A percentile compares a stretch with the other conserved stretches of the same genome.
phyloP scores from a whole-genome alignment of 2,329 filamentous ascomycete genomes.

The Calonectria pteridis region DNA sequence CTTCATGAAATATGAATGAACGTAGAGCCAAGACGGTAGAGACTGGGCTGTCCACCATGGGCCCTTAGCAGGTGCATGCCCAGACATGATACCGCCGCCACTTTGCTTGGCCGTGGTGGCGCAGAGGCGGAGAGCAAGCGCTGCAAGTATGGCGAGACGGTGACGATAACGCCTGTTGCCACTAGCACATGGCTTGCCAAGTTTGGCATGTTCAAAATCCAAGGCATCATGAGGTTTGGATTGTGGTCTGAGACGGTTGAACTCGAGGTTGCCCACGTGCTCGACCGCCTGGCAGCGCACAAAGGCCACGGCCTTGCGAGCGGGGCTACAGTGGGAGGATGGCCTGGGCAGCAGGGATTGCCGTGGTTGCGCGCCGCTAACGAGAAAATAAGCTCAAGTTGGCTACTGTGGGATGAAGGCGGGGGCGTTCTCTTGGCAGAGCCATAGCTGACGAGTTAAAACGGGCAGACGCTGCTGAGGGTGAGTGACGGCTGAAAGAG shows the following conservation, averaged over 20 bases:
- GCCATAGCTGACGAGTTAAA: neutral
- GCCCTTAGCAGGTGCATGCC: neutral
- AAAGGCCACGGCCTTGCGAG: neutral
- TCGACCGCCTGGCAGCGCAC: neutral
- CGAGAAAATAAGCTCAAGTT: neutral
- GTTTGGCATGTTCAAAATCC: neutral
- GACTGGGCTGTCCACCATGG: neutral
- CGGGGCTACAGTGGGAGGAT: neutral
- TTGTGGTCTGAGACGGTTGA: neutral
- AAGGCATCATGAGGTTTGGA: neutral
- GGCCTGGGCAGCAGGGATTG: neutral
- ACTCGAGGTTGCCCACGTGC: neutral
- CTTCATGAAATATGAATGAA: neutral
- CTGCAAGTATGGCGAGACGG: neutral
- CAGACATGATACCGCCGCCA: neutral
- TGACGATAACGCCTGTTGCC: neutral
- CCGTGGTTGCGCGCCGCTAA: neutral
- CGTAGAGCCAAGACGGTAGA: neutral
- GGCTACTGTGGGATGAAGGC: neutral
- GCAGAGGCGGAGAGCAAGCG: neutral
- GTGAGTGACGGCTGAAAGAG: neutral
- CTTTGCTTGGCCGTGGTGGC: neutral
- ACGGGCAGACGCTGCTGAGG: neutral
- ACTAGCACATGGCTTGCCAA: neutral
- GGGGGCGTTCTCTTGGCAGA: slow-evolving; percentile 2